These are phyloP conservation scores for Talaromyces sp. DNA, from an alignment of 2,329 filamentous ascomycete genomes.

Conservation along the genomic window DNA sequence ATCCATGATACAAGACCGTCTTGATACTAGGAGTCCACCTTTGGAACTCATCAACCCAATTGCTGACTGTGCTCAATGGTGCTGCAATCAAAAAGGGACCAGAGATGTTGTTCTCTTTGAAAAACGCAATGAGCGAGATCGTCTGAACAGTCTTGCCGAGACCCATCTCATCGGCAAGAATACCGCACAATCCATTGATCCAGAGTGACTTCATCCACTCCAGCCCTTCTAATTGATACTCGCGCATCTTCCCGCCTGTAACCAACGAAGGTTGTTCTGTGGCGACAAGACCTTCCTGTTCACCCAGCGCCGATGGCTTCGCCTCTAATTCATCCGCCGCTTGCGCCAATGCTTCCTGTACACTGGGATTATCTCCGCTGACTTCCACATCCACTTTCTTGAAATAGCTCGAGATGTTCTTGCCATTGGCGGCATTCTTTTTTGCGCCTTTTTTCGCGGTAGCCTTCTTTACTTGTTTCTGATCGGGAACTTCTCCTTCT, in stretches of 20 bases:
- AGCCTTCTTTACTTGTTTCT: constrained; percentile 26
- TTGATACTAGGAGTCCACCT: constrained; percentile 89
- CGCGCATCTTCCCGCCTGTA: constrained; percentile 83
- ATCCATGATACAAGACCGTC: constrained; percentile 87
- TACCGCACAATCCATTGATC: constrained; percentile 89
- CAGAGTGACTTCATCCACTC: constrained; percentile 85
- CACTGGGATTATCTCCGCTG: constrained; percentile 52
- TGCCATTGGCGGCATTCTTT: constrained; percentile 31
- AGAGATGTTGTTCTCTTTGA: constrained; percentile 82
- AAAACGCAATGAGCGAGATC: constrained; percentile 79
- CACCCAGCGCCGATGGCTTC: constrained; percentile 60
- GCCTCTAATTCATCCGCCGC: constrained; percentile 59
- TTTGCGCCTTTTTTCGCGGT: constrained; percentile 27
- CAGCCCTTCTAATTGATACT: constrained; percentile 89
- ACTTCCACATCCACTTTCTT: constrained; percentile 59
- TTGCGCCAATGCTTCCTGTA: constrained; percentile 59
- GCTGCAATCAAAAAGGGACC: constrained; percentile 90
- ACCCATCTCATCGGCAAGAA: constrained; percentile 92
- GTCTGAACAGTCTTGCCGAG: constrained; percentile 90
- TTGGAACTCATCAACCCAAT: constrained; percentile 93
- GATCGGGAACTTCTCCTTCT: constrained; percentile 18
- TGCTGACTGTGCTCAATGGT: constrained; percentile 85
- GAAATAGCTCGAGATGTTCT: constrained; percentile 60
- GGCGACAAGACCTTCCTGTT: constrained; percentile 67
- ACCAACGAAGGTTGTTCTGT: constrained; percentile 84